These are phyloP conservation scores for Rhododendron mucronatum DNA, from an alignment of 148 eudicot genomes.

Conservation along the genomic window DNA sequence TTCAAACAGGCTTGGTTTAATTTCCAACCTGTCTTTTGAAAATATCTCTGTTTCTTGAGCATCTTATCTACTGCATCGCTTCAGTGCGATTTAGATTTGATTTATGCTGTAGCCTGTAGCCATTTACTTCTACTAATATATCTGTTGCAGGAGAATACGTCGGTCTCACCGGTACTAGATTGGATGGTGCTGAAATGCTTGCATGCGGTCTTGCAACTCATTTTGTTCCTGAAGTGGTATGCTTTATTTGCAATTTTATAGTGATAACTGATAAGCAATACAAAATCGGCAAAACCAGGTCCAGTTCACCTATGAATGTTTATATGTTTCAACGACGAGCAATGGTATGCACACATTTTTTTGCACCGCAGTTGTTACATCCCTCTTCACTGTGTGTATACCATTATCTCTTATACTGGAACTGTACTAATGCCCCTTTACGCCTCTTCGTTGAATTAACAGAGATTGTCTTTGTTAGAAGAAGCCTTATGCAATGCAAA, in stretches of 20 bases:
- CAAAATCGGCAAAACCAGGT: neutral
- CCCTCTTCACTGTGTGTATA: neutral
- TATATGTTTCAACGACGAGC: neutral
- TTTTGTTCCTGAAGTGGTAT: slow-evolving; percentile 71
- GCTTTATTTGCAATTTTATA: slow-evolving; percentile 1
- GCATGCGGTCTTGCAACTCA: slow-evolving; percentile 98
- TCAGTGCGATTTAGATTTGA: neutral
- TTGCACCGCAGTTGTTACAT: neutral
- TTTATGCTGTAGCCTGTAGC: slow-evolving; percentile 8
- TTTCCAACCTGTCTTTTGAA: neutral
- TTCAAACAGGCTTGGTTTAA: neutral
- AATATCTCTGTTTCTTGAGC: neutral
- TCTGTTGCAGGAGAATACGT: slow-evolving; percentile 70
- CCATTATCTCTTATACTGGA: neutral
- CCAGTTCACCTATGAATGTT: neutral
- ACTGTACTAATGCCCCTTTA: neutral
- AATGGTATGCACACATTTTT: neutral
- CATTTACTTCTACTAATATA: neutral
- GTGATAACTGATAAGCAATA: neutral
- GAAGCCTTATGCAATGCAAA: slow-evolving; percentile 49
- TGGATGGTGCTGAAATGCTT: slow-evolving; percentile 99
- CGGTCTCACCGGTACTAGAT: slow-evolving; percentile 79
- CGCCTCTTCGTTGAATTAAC: slow-evolving; percentile 16
- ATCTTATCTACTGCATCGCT: neutral
- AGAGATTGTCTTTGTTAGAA: slow-evolving; percentile 64